phyloP scores from a whole-genome alignment of 2,329 filamentous ascomycete genomes.

The Diaporthe capsici region DNA sequence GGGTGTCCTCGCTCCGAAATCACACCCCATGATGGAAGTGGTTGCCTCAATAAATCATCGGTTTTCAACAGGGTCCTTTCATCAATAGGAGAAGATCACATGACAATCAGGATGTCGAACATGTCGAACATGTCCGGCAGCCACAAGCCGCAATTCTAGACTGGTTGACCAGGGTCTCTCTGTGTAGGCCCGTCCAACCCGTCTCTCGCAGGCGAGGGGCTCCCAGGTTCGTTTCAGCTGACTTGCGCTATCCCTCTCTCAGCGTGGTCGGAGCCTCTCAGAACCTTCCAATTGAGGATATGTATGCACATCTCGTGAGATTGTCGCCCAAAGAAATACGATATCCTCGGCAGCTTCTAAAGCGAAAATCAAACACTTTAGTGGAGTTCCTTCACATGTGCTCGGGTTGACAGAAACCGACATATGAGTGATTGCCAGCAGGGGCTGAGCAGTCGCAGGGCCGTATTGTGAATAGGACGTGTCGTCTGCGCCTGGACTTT shows the following conservation, averaged over 20 bases:
- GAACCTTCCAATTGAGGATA: not conserved
- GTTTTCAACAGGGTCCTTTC: no score
- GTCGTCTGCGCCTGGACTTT: not conserved
- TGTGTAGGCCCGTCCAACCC: not conserved
- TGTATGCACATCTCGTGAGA: not conserved
- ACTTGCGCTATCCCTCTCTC: not conserved
- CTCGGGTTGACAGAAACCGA: not conserved
- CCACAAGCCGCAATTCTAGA: not conserved
- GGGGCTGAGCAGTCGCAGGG: not conserved
- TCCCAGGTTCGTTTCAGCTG: not conserved
- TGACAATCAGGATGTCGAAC: not conserved
- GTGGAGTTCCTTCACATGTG: not conserved
- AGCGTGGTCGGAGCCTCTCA: not conserved
- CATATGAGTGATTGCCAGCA: not conserved
- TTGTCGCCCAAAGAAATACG: not conserved
- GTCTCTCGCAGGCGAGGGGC: no score
- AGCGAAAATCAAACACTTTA: not conserved
- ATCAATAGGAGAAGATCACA: not conserved
- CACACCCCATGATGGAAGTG: no score
- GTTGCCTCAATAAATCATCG: not conserved
- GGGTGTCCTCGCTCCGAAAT: not conserved
- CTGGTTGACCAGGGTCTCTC: not conserved
- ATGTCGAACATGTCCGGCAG: not conserved
- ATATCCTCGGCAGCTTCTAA: not conserved
- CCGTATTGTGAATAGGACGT: no score